Conservation (phyloP, 768 basidiomycete species). For the Termitomyces sp. region DNA sequence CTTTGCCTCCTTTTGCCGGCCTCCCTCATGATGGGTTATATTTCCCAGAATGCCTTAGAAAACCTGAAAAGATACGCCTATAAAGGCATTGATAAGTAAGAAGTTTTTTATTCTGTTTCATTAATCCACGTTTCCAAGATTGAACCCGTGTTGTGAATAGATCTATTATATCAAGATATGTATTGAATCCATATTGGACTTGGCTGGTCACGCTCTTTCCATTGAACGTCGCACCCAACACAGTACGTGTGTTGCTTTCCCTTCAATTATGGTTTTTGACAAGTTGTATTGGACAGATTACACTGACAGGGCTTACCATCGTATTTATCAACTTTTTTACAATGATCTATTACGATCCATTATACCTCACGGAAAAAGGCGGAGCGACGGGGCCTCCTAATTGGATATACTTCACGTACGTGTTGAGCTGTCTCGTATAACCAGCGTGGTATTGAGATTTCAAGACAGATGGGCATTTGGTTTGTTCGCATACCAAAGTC, state of each 20-base stretch:
- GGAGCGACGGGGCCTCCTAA: conserved; percentile 58
- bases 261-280: not conserved
- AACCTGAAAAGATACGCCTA: conserved; percentile 78
- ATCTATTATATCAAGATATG: conserved; percentile 68
- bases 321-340: conserved; percentile 83
- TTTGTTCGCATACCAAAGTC: conserved; percentile 85
- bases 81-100: conserved; percentile 77
- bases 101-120: not conserved
- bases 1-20: not conserved
- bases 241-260: conserved; percentile 41
- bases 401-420: conserved; percentile 90
- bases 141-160: conserved; percentile 26
- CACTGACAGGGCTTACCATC: conserved; percentile 75
- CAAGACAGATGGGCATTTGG: conserved; percentile 73
- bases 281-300: conserved; percentile 55
- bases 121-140: conserved; percentile 4
- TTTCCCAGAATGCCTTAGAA: conserved; percentile 60
- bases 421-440: conserved; percentile 7
- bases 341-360: conserved; percentile 77
- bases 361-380: conserved; percentile 63
- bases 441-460: not conserved
- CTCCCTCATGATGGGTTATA: conserved; percentile 42
- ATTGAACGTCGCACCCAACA: conserved; percentile 79
- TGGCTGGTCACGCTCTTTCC: conserved; percentile 92
- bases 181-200: conserved; percentile 85